phyloP scores from a whole-genome alignment of 805 yeast species.

The Suhomyces canberraensis region DNA sequence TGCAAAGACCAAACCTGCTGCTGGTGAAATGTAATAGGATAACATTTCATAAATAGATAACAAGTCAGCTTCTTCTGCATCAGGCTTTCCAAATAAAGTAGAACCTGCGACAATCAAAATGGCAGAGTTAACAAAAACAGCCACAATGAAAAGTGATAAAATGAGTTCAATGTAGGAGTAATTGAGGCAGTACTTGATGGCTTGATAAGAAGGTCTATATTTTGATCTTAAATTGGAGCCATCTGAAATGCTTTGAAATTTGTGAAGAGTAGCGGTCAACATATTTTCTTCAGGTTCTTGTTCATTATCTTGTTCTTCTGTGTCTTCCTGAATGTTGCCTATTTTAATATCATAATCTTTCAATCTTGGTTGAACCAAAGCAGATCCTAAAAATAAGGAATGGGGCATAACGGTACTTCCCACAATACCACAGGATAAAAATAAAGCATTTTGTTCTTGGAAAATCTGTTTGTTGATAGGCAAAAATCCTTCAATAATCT shows the following conservation, averaged over 20 bases:
- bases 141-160: slow-evolving; percentile 39
- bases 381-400: slow-evolving; percentile 42
- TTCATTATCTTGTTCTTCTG: neutral
- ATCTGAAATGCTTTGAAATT: slow-evolving; percentile 25
- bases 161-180: slow-evolving; percentile 40
- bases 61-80: slow-evolving; percentile 45
- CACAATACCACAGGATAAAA: slow-evolving; percentile 43
- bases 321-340: slow-evolving; percentile 1
- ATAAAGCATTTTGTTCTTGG: slow-evolving; percentile 36
- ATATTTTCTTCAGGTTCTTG: slow-evolving; percentile 4
- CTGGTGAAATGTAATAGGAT: slow-evolving; percentile 41
- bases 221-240: slow-evolving; percentile 26
- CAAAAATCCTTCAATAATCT: slow-evolving; percentile 62
- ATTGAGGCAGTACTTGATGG: slow-evolving; percentile 39
- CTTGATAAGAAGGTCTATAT: slow-evolving; percentile 41
- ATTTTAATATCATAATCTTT: slow-evolving; percentile 37
- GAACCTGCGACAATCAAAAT: slow-evolving; percentile 45
- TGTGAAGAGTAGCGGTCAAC: slow-evolving; percentile 15
- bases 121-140: slow-evolving; percentile 44
- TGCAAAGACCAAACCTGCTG: slow-evolving; percentile 45
- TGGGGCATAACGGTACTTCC: slow-evolving; percentile 50
- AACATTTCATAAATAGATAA: slow-evolving; percentile 44
- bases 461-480: slow-evolving; percentile 45
- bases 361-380: slow-evolving; percentile 42
- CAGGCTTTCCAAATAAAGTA: slow-evolving; percentile 41